These are phyloP conservation scores for Aschersonia sp. DNA, from an alignment of 2,329 filamentous ascomycete species.

Conservation along the genomic window DNA sequence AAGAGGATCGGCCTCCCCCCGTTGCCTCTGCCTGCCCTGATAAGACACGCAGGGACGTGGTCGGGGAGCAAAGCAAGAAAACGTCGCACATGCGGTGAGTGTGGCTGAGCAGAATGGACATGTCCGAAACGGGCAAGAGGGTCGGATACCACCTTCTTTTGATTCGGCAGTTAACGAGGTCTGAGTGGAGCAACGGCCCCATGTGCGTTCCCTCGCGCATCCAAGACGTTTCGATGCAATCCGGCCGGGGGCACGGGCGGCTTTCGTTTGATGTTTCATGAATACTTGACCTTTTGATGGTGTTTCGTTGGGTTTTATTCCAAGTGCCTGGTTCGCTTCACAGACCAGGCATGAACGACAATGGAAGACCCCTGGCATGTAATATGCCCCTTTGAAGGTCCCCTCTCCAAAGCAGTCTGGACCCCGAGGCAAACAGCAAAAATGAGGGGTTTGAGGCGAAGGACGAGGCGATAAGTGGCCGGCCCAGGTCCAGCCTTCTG, in stretches of 20 bases:
- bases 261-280: neutral
- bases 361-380: too few relatives aligned
- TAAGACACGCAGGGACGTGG: too few relatives aligned
- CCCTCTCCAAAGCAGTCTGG: too few relatives aligned
- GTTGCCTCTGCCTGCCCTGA: too few relatives aligned
- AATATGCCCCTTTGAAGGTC: too few relatives aligned
- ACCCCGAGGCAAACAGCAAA: too few relatives aligned
- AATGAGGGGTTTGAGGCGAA: too few relatives aligned
- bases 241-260: neutral
- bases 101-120: conserved; percentile 9
- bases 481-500: too few relatives aligned
- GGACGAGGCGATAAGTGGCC: too few relatives aligned
- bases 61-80: too few relatives aligned
- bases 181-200: neutral
- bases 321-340: too few relatives aligned
- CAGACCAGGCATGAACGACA: too few relatives aligned
- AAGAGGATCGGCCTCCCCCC: neutral
- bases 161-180: neutral
- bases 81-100: neutral
- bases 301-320: neutral
- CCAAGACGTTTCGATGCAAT: neutral
- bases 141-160: neutral
- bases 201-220: neutral
- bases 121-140: conserved; percentile 6
- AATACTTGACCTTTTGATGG: neutral